Evolutionary conservation across 2,329 filamentous ascomycete species (phyloP).

Genomic region (Penicillium sp.): DNA sequence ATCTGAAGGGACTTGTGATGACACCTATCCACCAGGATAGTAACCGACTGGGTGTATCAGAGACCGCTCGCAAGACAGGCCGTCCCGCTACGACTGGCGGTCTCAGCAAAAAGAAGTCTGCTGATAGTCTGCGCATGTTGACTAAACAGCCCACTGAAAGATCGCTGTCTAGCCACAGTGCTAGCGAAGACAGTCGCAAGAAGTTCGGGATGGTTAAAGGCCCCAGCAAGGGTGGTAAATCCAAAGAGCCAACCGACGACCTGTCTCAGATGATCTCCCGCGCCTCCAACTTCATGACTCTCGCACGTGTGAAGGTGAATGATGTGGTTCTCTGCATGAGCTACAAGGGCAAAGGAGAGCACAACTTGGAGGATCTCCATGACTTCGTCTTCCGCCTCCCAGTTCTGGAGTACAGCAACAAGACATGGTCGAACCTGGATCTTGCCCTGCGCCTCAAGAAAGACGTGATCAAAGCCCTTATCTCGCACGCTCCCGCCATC

Average conservation of each 20-base stretch:
- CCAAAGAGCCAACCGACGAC: conserved; percentile 74
- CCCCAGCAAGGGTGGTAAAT: conserved; percentile 48
- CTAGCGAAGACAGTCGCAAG: conserved; percentile 47
- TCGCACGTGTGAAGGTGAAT: conserved; percentile 91
- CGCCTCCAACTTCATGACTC: conserved; percentile 95
- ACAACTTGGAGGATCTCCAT: conserved; percentile 95
- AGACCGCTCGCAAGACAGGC: conserved; percentile 25
- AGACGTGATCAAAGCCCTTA: conserved; percentile 87
- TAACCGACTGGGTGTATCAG: conserved; percentile 19
- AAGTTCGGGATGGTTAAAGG: conserved; percentile 45
- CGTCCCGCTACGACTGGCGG: conserved; percentile 29
- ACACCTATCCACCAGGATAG: conserved; percentile 32
- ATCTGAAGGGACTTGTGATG: conserved; percentile 34
- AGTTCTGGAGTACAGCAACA: conserved; percentile 93
- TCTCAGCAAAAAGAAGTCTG: conserved; percentile 40
- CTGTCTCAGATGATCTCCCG: conserved; percentile 94
- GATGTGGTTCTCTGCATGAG: conserved; percentile 93
- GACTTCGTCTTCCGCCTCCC: conserved; percentile 96
- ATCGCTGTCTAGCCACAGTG: conserved; percentile 31
- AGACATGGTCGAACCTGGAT: conserved; percentile 98
- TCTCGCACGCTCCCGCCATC: conserved; percentile 92
- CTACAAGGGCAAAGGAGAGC: conserved; percentile 93
- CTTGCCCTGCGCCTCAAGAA: conserved; percentile 90
- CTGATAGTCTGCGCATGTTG: conserved; percentile 40
- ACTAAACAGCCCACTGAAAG: conserved; percentile 36